Evolutionary conservation across 106 monocot genomes (phyloP).

Genomic region (Dendrobium chrysotoxum): DNA sequence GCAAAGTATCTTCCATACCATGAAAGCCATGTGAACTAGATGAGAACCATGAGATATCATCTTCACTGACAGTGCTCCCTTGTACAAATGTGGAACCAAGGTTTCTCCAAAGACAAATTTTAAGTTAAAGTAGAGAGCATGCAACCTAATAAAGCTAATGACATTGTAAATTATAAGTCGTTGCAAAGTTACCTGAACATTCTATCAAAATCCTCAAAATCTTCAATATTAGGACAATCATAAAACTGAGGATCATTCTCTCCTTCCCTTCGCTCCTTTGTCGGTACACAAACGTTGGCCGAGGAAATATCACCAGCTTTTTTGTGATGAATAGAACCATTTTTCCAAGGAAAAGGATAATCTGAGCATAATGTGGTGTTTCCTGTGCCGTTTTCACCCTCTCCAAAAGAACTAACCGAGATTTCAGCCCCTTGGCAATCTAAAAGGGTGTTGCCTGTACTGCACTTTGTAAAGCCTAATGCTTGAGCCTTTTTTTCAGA

Average conservation of each 20-base stretch:
- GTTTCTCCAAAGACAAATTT: slow-evolving; percentile 26
- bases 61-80: slow-evolving; percentile 14
- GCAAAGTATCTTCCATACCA: slow-evolving; percentile 25
- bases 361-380: slow-evolving; percentile 7
- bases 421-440: slow-evolving; percentile 1
- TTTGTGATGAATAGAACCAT: slow-evolving; percentile 8
- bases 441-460: not conserved
- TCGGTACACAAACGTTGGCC: not conserved
- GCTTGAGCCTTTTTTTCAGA: not conserved
- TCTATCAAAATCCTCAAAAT: slow-evolving; percentile 49
- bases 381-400: not conserved
- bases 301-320: slow-evolving; percentile 20
- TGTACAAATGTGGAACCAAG: slow-evolving; percentile 29
- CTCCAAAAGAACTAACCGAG: slow-evolving; percentile 5
- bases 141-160: not conserved
- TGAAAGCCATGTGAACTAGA: slow-evolving; percentile 21
- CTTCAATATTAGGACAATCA: slow-evolving; percentile 42
- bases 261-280: slow-evolving; percentile 5
- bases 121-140: slow-evolving; percentile 3
- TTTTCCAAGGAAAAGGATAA: slow-evolving; percentile 8
- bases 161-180: not conserved
- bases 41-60: slow-evolving; percentile 38
- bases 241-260: slow-evolving; percentile 27
- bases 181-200: slow-evolving; percentile 36
- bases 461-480: slow-evolving; percentile 2